Evolutionary conservation across 805 yeast species (phyloP).

Genomic region (Ogataea degrootiae): DNA sequence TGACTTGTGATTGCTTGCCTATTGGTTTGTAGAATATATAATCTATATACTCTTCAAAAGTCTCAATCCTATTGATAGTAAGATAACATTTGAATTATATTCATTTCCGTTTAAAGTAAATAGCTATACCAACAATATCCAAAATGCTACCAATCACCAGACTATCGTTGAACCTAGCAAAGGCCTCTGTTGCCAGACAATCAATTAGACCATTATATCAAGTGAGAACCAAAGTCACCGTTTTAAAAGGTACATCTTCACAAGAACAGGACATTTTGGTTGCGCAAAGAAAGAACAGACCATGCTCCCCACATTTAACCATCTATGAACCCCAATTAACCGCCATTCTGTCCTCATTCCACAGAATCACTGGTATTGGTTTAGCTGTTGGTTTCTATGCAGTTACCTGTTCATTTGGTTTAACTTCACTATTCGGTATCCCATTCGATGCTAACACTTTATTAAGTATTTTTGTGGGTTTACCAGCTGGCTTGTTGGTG

Average conservation of each 20-base stretch:
- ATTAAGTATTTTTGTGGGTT: slow-evolving; percentile 51
- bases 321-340: slow-evolving; percentile 92
- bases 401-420: slow-evolving; percentile 71
- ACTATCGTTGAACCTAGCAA: slow-evolving; percentile 16
- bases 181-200: slow-evolving; percentile 9
- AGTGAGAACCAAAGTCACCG: slow-evolving; percentile 34
- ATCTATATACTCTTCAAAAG: background rate
- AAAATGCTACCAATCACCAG: slow-evolving; percentile 16
- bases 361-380: slow-evolving; percentile 84
- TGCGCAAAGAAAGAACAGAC: slow-evolving; percentile 83
- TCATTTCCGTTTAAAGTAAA: background rate
- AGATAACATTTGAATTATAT: background rate
- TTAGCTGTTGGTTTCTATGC: slow-evolving; percentile 77
- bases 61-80: background rate
- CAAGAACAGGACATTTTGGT: slow-evolving; percentile 67
- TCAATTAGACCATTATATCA: slow-evolving; percentile 17
- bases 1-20: too few relatives aligned
- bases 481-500: slow-evolving; percentile 60
- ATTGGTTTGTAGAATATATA: too few relatives aligned
- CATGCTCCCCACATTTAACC: slow-evolving; percentile 82
- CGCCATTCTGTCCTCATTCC: slow-evolving; percentile 72
- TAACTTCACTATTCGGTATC: slow-evolving; percentile 58
- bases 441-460: slow-evolving; percentile 49
- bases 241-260: slow-evolving; percentile 45
- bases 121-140: background rate